Evolutionary conservation across 495 filamentous ascomycete species (phyloP).

Genomic region (Letharia columbiana): DNA sequence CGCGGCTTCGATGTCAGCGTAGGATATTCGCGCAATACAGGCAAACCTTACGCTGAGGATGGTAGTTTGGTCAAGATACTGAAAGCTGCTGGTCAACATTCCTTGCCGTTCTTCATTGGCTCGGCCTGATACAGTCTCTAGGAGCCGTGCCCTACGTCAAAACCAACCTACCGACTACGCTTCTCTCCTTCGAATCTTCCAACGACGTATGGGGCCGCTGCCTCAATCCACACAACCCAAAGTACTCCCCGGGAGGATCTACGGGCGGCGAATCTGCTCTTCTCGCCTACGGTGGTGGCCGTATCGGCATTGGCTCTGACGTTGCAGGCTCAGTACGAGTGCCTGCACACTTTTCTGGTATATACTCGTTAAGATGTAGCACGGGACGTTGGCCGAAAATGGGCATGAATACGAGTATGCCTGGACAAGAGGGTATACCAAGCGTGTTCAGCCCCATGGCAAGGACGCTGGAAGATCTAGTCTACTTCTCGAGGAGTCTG

Average conservation of each 20-base stretch:
- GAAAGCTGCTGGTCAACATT: conserved; percentile 65
- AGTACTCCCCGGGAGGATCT: conserved; percentile 84
- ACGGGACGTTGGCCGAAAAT: conserved; percentile 89
- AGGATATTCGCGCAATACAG: conserved; percentile 66
- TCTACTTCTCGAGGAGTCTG: conserved; percentile 66
- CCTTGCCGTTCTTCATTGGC: neutral
- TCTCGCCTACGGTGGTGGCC: conserved; percentile 71
- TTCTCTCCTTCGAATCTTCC: conserved; percentile 84
- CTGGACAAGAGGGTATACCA: conserved; percentile 84
- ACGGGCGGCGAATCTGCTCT: conserved; percentile 86
- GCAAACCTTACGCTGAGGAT: conserved; percentile 56
- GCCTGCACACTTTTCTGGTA: conserved; percentile 85
- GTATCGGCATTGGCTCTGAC: conserved; percentile 93
- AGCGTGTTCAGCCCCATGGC: conserved; percentile 93
- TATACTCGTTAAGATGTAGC: conserved; percentile 85
- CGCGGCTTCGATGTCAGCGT: conserved; percentile 81
- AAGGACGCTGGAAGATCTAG: conserved; percentile 73
- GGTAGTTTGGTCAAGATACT: conserved; percentile 67
- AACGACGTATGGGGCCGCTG: conserved; percentile 85
- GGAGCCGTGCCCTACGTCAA: conserved; percentile 86
- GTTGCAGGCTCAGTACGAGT: conserved; percentile 86
- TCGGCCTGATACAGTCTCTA: conserved; percentile 32
- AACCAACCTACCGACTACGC: conserved; percentile 85
- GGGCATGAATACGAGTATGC: conserved; percentile 82
- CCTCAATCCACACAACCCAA: conserved; percentile 71